Evolutionary conservation across 176 grass and related monocot genomes (phyloP), one percentile per base, ranked within the genome.

Genomic region (Leersia perrieri): DNA sequence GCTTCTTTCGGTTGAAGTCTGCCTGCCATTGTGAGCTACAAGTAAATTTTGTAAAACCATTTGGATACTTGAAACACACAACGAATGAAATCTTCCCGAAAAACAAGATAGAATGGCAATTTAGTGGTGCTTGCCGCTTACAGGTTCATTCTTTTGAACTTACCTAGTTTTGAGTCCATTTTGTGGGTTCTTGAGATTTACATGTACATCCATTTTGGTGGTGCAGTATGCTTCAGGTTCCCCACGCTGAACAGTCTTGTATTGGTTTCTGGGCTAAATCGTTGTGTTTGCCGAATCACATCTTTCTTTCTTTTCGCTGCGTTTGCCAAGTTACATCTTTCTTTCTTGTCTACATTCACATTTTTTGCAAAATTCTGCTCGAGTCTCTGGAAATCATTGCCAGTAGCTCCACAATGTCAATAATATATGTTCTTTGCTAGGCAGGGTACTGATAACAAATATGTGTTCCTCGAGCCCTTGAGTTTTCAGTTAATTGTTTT

Each of bases 31-130:
- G 20, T 18, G 9, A 32, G 35, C 60, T 74, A 66, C 33, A 65
- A 80, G 70, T 67, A 73, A 64, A 86, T 85, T 51, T 86, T 67
- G 68, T 85, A 65, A 73, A 31, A 68, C 60, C 32, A 5, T 79
- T 66, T 71, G n/a, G 38, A 85, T 30, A 27, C 8, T 34, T 72
- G 29, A 72, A 51, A 62, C 18, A 60, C 41, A 63, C 68, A 77
- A 23, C 41, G 74, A 49, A 65, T 40, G 9, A 4, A 11, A 22
- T 61, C 28, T 63, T 22, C 15, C 71, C 63, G 38, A 38, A 28
- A 70, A 78, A 71, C 18, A 78, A 33, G 9, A 39, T 23, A 33
- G 7, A 18, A 8, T 41, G 11, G 77, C 60, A 57, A 33, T 49
- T 75, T 58, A 60, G 7, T 5, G 3, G 16, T 75, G 73, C 16